Evolutionary conservation across 345 rosid species (phyloP), one percentile per base, ranked within the genome.

Genomic region (Microcos paniculata): DNA sequence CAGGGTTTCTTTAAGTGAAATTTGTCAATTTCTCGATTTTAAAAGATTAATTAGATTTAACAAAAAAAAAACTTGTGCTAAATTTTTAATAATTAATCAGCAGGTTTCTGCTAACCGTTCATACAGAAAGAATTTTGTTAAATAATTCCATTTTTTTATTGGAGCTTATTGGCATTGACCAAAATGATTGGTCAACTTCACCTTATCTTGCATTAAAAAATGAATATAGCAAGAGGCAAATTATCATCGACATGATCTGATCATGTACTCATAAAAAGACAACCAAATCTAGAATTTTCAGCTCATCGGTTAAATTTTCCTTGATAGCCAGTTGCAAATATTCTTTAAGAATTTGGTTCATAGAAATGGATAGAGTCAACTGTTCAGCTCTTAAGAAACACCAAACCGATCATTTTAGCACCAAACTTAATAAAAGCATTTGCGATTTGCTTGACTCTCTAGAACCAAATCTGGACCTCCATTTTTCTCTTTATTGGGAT

Each of bases 161-260:
- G 21, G 48, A 14, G 61, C 21, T 69, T 59, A 4, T 58, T 48
- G 80, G 74, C 66, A 76, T 77, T 80, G 83, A 80, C 80, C 56
- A 58, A 61, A 52, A 38, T 77, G 77, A 59, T 77, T 67, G 83
- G 33, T 49, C 16, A 65, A 42, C 69, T 66, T 57, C 38, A 76
- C 69, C 80, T 45, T 15, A 56, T 70, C 72, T 62, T 38, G 18
- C 11, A 57, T 69, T 19, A 55, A 57, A 48, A n/a, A 66, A 72
- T 51, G 4, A 65, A n/a, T 18, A 7, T 18, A 33, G 59, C 10
- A 59, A 31, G 72, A 9, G 38, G 77, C 57, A 49, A 14, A 42
- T 28, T 35, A 4, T 35, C 30, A 21, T 62, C 1, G 9, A 42
- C 38, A 35, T 35, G n/a, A 35, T 35, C 2, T 35, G 6, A 2